A percentile compares a stretch with the other conserved stretches of the same genome.
These are phyloP conservation scores for Xanthoparmelia taractica DNA, from an alignment of 495 filamentous ascomycete genomes.

Conservation along the genomic window DNA sequence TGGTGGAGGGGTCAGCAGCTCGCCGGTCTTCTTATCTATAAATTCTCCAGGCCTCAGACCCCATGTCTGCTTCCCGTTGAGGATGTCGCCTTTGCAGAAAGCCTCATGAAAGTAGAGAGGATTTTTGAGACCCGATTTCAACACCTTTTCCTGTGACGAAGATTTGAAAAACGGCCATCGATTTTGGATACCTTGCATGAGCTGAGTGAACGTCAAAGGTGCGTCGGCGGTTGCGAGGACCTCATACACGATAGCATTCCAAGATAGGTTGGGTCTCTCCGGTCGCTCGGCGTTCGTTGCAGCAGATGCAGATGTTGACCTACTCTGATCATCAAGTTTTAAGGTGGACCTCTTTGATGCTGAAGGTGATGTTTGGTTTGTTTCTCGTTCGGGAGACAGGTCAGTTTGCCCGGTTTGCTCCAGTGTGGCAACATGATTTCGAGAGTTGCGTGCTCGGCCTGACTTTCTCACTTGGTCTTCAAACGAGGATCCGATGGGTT, in stretches of 20 bases:
- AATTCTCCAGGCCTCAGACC: not conserved
- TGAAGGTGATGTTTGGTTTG: not conserved
- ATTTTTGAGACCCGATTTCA: not conserved
- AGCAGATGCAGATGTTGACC: not conserved
- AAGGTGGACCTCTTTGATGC: not conserved
- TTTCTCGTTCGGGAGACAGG: not conserved
- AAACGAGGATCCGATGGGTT: not conserved
- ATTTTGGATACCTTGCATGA: not conserved
- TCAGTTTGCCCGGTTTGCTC: not conserved
- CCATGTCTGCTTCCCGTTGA: not conserved
- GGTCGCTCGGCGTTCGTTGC: not conserved
- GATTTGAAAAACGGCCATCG: not conserved
- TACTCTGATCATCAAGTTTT: not conserved
- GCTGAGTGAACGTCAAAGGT: not conserved
- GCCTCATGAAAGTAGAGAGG: slow-evolving; percentile 7
- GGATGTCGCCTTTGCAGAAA: not conserved
- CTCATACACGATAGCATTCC: not conserved
- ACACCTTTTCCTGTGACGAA: not conserved
- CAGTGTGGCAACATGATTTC: not conserved
- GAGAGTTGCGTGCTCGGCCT: not conserved
- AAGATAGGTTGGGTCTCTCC: not conserved
- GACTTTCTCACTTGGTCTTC: not conserved
- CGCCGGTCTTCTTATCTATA: not conserved
- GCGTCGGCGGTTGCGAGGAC: not conserved
- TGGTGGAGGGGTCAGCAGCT: not conserved